Base-by-base conservation (phyloP, 176 grass and related monocot genomes). In the Elaeis guineensis region DNA sequence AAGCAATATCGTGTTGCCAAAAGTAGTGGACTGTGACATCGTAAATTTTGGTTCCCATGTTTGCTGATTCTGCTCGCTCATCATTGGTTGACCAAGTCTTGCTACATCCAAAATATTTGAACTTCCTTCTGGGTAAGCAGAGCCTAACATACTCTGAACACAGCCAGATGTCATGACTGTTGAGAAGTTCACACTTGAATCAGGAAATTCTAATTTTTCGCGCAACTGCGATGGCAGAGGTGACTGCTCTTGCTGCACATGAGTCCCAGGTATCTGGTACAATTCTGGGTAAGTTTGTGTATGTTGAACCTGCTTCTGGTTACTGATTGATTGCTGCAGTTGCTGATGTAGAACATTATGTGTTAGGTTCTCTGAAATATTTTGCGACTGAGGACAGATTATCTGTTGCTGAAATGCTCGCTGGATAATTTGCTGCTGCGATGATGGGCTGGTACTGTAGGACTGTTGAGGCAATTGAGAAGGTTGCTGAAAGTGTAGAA, bases 11-110 rank as follows among this genome's bases (percentile, higher is more conserved):
- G 76, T 75, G 51, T 70, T 79, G 56, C 86, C 91, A 76, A 83
- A 98, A 52, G 84, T 73, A 71, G 76, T 77, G 14, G 80, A 75
- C 20, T 92, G 94, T 65, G 94, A 75, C 52, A 59, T 78, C 62
- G 90, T 73, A 57, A 83, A 77, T n/a, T 97, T 92, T 25, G 86
- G 84, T 54, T 85, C 86, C 93, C 84, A 98, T 61, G 77, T 72
- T 58, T 77, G 80, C 50, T 85, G 81, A 59, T 86, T 83, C 67
- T 90, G 82, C 70, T 86, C 79, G 22, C 29, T 70, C 52, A 58
- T 44, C 65, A 50, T 67, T 20, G 75, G 55, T 21, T 79, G 75
- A 60, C 78, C 82, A 70, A 89, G 84, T 69, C 81, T 70, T 67
- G 88, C 80, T 21, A 72, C 81, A 29, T 86, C 85, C 32, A 84